Conservation (phyloP, 2,329 filamentous ascomycete genomes). For the Neopestalotiopsis sp. region DNA sequence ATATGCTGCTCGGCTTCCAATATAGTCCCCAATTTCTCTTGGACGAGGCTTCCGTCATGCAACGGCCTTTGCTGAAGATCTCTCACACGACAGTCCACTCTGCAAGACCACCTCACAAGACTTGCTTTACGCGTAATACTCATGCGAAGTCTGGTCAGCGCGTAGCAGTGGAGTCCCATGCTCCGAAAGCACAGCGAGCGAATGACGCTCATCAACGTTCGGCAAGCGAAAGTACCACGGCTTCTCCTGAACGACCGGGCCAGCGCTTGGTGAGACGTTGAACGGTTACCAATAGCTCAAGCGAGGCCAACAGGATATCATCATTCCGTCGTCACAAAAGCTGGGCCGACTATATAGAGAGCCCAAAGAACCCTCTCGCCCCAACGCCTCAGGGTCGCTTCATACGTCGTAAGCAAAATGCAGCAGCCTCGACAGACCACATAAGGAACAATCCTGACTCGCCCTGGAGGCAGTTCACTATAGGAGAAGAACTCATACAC, state of each 20-base stretch:
- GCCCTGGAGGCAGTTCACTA: no score
- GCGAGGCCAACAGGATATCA: not conserved
- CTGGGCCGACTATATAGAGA: not conserved
- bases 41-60: not conserved
- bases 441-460: no score
- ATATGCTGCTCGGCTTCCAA: not conserved
- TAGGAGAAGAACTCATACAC: no score
- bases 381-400: not conserved
- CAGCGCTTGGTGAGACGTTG: not conserved
- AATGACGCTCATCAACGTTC: not conserved
- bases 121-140: not conserved
- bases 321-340: not conserved
- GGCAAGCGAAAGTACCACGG: not conserved
- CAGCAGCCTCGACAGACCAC: not conserved
- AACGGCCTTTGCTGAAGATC: not conserved
- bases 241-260: not conserved
- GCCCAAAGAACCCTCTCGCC: not conserved
- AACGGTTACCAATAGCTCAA: not conserved
- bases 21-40: not conserved
- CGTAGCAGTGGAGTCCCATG: conserved; percentile 1
- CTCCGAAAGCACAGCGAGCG: not conserved
- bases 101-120: not conserved
- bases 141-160: not conserved
- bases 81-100: not conserved
- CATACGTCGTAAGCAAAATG: not conserved